Conservation (phyloP, 345 rosid species). For the Zanthoxylum bungeanum region DNA sequence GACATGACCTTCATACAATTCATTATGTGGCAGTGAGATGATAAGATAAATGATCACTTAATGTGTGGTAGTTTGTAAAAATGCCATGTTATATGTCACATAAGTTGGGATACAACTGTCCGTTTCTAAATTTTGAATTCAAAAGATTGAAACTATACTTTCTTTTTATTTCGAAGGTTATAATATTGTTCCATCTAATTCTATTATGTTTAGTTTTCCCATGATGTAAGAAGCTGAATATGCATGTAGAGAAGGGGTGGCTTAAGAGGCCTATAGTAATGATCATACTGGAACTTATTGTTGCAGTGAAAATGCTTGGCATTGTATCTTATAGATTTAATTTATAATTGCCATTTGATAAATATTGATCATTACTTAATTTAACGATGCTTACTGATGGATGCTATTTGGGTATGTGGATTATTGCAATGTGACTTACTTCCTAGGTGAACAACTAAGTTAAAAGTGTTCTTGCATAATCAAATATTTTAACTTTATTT, state of each 20-base stretch:
- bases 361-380: not conserved
- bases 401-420: not conserved
- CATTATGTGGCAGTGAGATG: not conserved
- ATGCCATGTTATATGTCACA: not conserved
- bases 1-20: too few species aligned
- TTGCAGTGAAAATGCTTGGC: too few species aligned
- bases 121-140: too few species aligned
- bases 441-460: not conserved
- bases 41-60: not conserved
- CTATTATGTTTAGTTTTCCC: not conserved
- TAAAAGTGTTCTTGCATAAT: not conserved
- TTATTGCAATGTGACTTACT: too few species aligned
- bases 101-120: too few species aligned
- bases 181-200: not conserved
- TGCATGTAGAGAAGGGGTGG: too few species aligned
- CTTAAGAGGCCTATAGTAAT: too few species aligned
- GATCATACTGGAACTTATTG: too few species aligned
- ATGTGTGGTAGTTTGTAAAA: not conserved
- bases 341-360: not conserved
- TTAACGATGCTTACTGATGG: not conserved
- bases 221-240: too few species aligned
- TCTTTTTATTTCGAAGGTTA: not conserved
- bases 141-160: too few species aligned
- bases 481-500: too few species aligned
- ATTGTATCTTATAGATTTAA: not conserved